Percentiles rank a stretch among this genome's conserved stretches.
These are phyloP conservation scores for Ampelocalamus luodianensis DNA, from an alignment of 176 grass and related monocot species.

Conservation along the genomic window DNA sequence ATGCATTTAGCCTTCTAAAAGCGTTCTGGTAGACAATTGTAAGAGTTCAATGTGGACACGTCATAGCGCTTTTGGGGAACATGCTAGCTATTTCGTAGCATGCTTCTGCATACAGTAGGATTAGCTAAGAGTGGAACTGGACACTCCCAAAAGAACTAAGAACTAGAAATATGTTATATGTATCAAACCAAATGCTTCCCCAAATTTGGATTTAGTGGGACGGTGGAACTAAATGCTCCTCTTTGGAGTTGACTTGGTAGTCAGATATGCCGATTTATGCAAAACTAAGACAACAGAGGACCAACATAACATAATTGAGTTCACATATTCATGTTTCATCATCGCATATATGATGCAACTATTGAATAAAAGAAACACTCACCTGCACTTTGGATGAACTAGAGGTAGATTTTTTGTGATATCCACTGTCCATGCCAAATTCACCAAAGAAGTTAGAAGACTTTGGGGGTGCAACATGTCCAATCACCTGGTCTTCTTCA, in stretches of 20 bases:
- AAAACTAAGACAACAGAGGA: slow-evolving; percentile 14
- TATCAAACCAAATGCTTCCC: no score
- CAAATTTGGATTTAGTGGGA: no score
- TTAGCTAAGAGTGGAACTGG: slow-evolving; percentile 18
- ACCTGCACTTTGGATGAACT: slow-evolving; percentile 84
- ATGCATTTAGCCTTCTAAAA: background rate
- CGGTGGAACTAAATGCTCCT: background rate
- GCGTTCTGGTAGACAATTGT: background rate
- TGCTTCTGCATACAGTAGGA: background rate
- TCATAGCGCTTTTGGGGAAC: slow-evolving; percentile 2
- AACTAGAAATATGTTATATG: slow-evolving; percentile 12
- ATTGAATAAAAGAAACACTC: slow-evolving; percentile 28
- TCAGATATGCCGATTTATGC: background rate
- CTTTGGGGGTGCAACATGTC: slow-evolving; percentile 89
- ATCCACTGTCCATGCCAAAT: slow-evolving; percentile 86
- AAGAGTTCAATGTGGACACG: background rate
- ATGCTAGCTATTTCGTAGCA: slow-evolving; percentile 11
- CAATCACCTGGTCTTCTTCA: slow-evolving; percentile 53
- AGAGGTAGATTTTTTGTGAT: slow-evolving; percentile 69
- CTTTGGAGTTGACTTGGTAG: background rate
- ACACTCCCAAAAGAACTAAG: background rate
- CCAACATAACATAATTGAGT: slow-evolving; percentile 4
- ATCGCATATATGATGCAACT: background rate
- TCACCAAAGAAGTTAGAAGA: slow-evolving; percentile 92
- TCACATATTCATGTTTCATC: slow-evolving; percentile 8